phyloP scores from a whole-genome alignment of 2,329 filamentous ascomycete species.

The Hypoxylon sp. region DNA sequence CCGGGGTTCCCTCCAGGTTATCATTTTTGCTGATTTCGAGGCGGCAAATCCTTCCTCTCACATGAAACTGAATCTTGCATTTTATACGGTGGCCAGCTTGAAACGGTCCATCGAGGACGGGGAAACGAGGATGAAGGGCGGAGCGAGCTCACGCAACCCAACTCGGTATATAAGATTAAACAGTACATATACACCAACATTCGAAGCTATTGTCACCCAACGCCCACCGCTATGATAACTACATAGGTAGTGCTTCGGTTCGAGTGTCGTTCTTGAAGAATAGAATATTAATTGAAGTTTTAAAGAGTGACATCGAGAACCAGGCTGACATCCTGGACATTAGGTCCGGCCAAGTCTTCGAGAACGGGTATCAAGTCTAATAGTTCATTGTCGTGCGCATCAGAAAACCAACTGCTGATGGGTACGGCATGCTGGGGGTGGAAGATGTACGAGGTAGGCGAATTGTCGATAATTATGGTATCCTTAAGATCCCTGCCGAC shows the following conservation, averaged over 20 bases:
- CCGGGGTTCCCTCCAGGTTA: conserved; percentile 16
- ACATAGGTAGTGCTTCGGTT: conserved; percentile 46
- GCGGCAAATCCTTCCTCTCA: conserved; percentile 23
- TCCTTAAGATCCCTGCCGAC: conserved; percentile 95
- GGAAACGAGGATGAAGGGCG: conserved; percentile 27
- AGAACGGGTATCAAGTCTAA: conserved; percentile 97
- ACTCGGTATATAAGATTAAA: conserved; percentile 65
- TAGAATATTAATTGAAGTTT: conserved; percentile 60
- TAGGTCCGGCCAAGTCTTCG: conserved; percentile 90
- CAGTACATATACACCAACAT: conserved; percentile 67
- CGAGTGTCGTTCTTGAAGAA: conserved; percentile 48
- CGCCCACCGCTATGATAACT: conserved; percentile 69
- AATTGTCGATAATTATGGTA: conserved; percentile 99
- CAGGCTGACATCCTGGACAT: conserved; percentile 95
- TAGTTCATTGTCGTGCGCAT: conserved; percentile 98
- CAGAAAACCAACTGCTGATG: conserved; percentile 99
- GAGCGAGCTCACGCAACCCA: conserved; percentile 41
- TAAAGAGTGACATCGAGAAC: conserved; percentile 91
- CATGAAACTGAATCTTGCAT: conserved; percentile 20
- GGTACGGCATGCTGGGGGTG: conserved; percentile 98
- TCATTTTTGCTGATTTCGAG: conserved; percentile 23
- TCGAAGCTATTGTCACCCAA: conserved; percentile 65
- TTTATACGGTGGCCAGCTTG: conserved; percentile 27
- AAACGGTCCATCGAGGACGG: conserved; percentile 33
- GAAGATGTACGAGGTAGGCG: conserved; percentile 99